These are phyloP conservation scores for Rhizopogon salebrosus DNA, from an alignment of 768 basidiomycete genomes.

Conservation along the genomic window DNA sequence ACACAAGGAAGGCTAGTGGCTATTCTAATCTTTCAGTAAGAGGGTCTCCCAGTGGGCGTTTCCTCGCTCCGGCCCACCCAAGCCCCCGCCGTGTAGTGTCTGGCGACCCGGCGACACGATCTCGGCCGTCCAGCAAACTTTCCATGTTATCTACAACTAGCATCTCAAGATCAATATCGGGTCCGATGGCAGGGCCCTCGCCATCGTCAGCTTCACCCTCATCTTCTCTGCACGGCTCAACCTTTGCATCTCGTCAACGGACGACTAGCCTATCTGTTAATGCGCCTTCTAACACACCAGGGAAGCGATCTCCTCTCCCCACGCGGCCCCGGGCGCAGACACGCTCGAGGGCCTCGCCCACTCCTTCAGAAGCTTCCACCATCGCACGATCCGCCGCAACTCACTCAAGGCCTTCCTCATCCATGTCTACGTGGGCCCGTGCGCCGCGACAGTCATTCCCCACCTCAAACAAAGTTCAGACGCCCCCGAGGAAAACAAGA, in stretches of 20 bases:
- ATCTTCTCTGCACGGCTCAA: constrained; percentile 48
- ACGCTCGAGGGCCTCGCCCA: constrained; percentile 51
- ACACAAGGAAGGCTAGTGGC: constrained; percentile 19
- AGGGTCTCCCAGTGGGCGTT: constrained; percentile 33
- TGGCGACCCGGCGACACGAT: constrained; percentile 37
- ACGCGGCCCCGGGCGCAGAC: constrained; percentile 38
- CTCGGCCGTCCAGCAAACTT: constrained; percentile 53
- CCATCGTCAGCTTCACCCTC: constrained; percentile 19
- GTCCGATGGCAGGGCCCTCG: constrained; percentile 45
- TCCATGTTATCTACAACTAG: constrained; percentile 42
- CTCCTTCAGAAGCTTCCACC: constrained; percentile 54
- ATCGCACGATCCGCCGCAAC: constrained; percentile 39
- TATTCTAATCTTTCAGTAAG: constrained; percentile 27
- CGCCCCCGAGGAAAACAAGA: constrained; percentile 40
- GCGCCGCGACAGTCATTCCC: constrained; percentile 62
- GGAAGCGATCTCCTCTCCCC: constrained; percentile 25
- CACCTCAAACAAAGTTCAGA: constrained; percentile 35
- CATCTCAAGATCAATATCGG: constrained; percentile 63
- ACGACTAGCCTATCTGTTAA: constrained; percentile 59
- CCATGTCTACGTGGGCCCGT: constrained; percentile 61
- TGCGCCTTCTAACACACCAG: constrained; percentile 31
- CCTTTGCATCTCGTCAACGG: constrained; percentile 81
- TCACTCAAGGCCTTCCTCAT: constrained; percentile 36
- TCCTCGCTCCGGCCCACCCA: constrained; percentile 41
- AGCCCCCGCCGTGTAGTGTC: constrained; percentile 47